Percentiles rank a stretch among this genome's conserved stretches.
phyloP scores from a whole-genome alignment of 176 grass and related monocot genomes.

The maize (Zea mays) region Zm-B73-REFERENCE-NAM-5.0 NC_050098.1:59248501-59249000 shows the following conservation, averaged over 20 bases:
- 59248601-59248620: no score
- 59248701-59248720: no score
- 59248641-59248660: neutral
- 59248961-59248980: slow-evolving; percentile 20
- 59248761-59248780: no score
- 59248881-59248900: slow-evolving; percentile 59
- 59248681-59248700: neutral
- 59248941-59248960: slow-evolving; percentile 59
- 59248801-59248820: slow-evolving; percentile 71
- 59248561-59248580: neutral
- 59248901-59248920: slow-evolving; percentile 70
- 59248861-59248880: slow-evolving; percentile 36
- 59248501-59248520: slow-evolving; percentile 74
- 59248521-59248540: slow-evolving; percentile 72
- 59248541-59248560: slow-evolving; percentile 58
- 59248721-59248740: no score
- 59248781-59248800: slow-evolving; percentile 61
- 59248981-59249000: no score
- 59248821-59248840: slow-evolving; percentile 82
- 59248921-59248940: slow-evolving; percentile 67
- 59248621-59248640: no score
- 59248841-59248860: slow-evolving; percentile 57
- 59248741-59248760: no score
- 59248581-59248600: no score
- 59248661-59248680: slow-evolving; percentile 23